These are phyloP conservation scores for Salix arbutifolia DNA, from an alignment of 345 rosid genomes.

Conservation along the genomic window DNA sequence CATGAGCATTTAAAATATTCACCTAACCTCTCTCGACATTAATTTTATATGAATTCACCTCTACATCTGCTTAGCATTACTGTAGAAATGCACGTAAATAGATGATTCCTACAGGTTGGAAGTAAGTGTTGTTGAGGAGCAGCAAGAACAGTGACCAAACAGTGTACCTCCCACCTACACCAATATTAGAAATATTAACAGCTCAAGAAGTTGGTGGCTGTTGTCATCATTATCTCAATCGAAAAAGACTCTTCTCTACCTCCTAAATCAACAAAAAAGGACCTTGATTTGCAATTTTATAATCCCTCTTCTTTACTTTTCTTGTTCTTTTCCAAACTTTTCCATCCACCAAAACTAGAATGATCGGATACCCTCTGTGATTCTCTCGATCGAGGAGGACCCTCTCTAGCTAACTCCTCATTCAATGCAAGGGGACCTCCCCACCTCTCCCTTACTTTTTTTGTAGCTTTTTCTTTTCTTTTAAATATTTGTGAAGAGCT, in stretches of 20 bases:
- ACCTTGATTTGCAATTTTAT: not conserved
- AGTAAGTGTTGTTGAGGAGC: not conserved
- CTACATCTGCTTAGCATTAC: not conserved
- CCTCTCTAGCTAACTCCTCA: not conserved
- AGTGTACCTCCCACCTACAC: not conserved
- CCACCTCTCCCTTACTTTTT: not conserved
- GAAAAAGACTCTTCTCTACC: slow-evolving; percentile 15
- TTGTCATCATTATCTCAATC: not conserved
- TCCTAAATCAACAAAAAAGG: slow-evolving; percentile 5
- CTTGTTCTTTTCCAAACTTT: not conserved
- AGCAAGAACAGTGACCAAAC: slow-evolving; percentile 8
- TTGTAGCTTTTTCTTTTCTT: not conserved
- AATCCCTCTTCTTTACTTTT: not conserved
- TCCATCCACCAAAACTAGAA: not conserved
- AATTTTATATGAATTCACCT: not conserved
- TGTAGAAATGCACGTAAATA: not conserved
- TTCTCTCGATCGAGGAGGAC: not conserved
- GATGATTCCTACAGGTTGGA: slow-evolving; percentile 14
- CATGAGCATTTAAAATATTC: not conserved
- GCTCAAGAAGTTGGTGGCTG: slow-evolving; percentile 3
- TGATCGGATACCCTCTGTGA: not conserved
- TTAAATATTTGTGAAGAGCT: not conserved
- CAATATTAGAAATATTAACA: slow-evolving; percentile 7
- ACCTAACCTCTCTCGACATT: not conserved
- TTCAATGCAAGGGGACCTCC: slow-evolving; percentile 14